Evolutionary conservation across 2,329 filamentous ascomycete species (phyloP), one percentile per base, ranked within the genome.

Genomic region (Aspergillus novoparasiticus): DNA sequence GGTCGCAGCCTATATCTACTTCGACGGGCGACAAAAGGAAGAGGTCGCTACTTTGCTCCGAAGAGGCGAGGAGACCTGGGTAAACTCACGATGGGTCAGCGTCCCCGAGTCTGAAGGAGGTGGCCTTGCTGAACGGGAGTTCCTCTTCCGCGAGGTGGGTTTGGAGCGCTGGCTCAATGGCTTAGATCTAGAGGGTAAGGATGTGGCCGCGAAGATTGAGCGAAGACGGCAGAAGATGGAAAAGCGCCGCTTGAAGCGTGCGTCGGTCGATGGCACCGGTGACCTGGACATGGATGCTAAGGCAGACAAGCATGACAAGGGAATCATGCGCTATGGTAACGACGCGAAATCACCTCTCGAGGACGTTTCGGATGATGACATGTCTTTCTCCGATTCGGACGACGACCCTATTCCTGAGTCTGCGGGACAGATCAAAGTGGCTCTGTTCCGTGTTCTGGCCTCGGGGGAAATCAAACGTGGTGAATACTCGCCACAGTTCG

Each of bases 1-100:
- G 16, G 94, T 99, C 71, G 95, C 95, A 36, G 95, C 94, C 43
- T 99, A 99, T 78, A 98, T 99, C 71, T 99, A 99, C 81, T 99
- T 99, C 75, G 95, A 99, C 78, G 95, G 95, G 21, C 86, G 95
- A 66, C 87, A 87, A 64, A 99, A 99, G 78, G 95, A 99, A 77
- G 95, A 99, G 80, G 96, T 99, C 3, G 95, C 95, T 58, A 99
- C 95, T 14, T 83, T 99, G 62, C 83, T 99, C 58, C 86, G 95
- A 60, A 90, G 94, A 14, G 94, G 95, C 28, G 95, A 98, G 76
- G 95, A 99, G 80, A 99, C 95, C 2, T 99, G 95, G 95, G 96
- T 99, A 28, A 99, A 98, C 75, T 97, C 93, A 61, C 86, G 95
- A 71, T 99, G 95, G 95, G 95, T 99, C 57, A 94, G 96, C 75